Percentiles rank a stretch among this genome's conserved stretches.
Evolutionary conservation across 1,139 yeast genomes (phyloP).

Genomic region (Blastobotrys arbuscula): DNA sequence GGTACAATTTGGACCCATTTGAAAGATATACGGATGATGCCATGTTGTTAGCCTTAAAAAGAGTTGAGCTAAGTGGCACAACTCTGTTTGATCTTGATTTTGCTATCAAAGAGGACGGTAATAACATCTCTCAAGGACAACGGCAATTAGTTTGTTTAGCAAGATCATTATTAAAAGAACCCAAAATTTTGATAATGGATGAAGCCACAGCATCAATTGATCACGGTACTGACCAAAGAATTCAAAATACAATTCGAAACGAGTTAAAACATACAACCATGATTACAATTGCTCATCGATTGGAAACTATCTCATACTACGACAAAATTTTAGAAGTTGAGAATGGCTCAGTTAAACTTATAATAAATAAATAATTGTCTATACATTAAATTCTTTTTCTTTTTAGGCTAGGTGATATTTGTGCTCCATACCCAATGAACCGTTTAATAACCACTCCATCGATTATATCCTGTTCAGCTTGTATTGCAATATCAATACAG

Average conservation of each 20-base stretch:
- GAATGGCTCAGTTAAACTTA: too few species aligned
- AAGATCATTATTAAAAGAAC: conserved; percentile 58
- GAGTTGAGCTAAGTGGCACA: conserved; percentile 23
- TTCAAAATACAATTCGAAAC: conserved; percentile 55
- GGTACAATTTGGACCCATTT: conserved; percentile 63
- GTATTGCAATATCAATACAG: conserved; percentile 1
- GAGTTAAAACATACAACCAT: conserved; percentile 65
- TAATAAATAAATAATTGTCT: too few species aligned
- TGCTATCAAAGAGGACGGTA: conserved; percentile 48
- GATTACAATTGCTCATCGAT: conserved; percentile 73
- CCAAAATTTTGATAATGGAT: conserved; percentile 61
- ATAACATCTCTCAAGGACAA: conserved; percentile 70
- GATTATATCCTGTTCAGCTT: background rate
- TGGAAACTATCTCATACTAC: conserved; percentile 60
- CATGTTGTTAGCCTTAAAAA: conserved; percentile 38
- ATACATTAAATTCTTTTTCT: background rate
- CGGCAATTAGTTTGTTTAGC: conserved; percentile 70
- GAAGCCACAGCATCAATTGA: conserved; percentile 87
- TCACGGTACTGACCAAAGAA: conserved; percentile 65
- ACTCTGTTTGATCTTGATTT: conserved; percentile 29
- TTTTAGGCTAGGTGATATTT: conserved; percentile 3
- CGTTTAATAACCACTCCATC: background rate
- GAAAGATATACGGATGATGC: conserved; percentile 40
- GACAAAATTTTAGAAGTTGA: conserved; percentile 64
- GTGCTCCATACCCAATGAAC: conserved; percentile 3